Percentiles rank a stretch among this genome's conserved stretches.
These are phyloP conservation scores for Huntiella abstrusa DNA, from an alignment of 2,329 filamentous ascomycete species.

Conservation along the genomic window DNA sequence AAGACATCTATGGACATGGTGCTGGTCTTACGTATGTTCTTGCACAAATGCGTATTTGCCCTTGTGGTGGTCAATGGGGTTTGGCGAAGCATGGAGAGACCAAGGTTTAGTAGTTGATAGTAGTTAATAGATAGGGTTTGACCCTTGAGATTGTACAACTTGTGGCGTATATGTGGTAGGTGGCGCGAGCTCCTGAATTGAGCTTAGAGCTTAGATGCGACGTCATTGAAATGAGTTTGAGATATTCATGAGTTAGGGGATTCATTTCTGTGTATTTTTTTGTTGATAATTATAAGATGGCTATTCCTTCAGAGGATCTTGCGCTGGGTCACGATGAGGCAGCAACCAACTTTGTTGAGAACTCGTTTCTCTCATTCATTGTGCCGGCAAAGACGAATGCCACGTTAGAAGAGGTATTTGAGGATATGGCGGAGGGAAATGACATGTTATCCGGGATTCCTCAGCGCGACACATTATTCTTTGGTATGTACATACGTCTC, in stretches of 20 bases:
- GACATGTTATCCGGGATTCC: conserved; percentile 37
- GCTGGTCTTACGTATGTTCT: conserved; percentile 35
- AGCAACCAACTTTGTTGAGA: conserved; percentile 32
- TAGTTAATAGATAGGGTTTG: neutral
- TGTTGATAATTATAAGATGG: conserved; percentile 13
- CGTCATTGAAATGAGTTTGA: neutral
- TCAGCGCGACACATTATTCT: conserved; percentile 47
- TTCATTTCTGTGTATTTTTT: no score
- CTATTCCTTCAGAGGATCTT: conserved; percentile 17
- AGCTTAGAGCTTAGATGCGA: neutral
- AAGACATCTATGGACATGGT: conserved; percentile 30
- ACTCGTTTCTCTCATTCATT: conserved; percentile 40
- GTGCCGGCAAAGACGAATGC: conserved; percentile 38
- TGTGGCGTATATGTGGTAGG: neutral
- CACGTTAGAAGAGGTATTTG: conserved; percentile 32
- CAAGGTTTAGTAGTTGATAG: conserved; percentile 1
- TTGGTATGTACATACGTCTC: conserved; percentile 34
- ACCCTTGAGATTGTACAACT: neutral
- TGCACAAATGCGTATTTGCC: conserved; percentile 34
- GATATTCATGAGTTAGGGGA: no score
- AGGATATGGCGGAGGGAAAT: conserved; percentile 19
- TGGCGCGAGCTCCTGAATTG: neutral
- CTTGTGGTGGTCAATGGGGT: conserved; percentile 35
- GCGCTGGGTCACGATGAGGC: conserved; percentile 14
- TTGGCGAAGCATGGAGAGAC: conserved; percentile 15